Conservation (phyloP, 179 eudicot genomes). For the Spinacia oleracea region DNA sequence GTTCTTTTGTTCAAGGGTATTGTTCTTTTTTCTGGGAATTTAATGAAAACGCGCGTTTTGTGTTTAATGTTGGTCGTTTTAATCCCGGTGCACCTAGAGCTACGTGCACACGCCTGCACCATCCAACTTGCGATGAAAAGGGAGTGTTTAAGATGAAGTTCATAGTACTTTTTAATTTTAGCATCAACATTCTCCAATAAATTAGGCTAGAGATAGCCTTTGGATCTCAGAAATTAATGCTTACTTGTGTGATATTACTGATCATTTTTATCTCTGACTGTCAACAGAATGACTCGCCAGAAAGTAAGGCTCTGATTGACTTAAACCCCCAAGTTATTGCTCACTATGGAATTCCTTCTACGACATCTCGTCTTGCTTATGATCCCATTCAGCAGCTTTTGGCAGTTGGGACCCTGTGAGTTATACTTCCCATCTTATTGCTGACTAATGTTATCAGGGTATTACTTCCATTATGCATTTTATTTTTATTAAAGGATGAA, state of each 20-base stretch:
- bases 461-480: constrained; percentile 2
- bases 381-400: constrained; percentile 87
- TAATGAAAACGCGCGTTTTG: too few relatives aligned
- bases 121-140: too few relatives aligned
- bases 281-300: constrained; percentile 15
- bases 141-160: background rate
- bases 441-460: constrained; percentile 8
- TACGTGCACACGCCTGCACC: too few relatives aligned
- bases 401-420: constrained; percentile 88
- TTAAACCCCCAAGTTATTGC: constrained; percentile 48
- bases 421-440: constrained; percentile 12
- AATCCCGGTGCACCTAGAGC: too few relatives aligned
- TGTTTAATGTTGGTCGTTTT: too few relatives aligned
- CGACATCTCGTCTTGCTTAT: constrained; percentile 77
- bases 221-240: background rate
- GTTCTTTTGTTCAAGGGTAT: too few relatives aligned
- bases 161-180: background rate
- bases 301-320: constrained; percentile 33
- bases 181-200: background rate
- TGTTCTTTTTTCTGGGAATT: too few relatives aligned
- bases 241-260: constrained; percentile 8
- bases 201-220: background rate
- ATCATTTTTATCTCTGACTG: background rate
- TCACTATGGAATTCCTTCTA: constrained; percentile 83
- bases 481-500: background rate